A percentile compares a stretch with the other conserved stretches of the same genome.
phyloP scores from a whole-genome alignment of 169 alveolate genomes.

The Plasmodium relictum region DNA sequence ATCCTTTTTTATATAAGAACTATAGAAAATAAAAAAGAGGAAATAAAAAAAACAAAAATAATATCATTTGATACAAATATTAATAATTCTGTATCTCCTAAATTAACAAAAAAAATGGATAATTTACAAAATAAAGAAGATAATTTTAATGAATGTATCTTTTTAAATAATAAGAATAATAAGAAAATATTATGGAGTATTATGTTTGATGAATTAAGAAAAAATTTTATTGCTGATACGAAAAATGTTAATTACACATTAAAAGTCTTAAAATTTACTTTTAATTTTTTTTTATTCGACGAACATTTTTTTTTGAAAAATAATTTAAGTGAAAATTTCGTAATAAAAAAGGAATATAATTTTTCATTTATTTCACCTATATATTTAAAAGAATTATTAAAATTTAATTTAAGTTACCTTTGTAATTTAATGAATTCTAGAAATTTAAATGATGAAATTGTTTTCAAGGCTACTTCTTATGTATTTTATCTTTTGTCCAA shows the following conservation, averaged over 20 bases:
- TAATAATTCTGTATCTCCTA: background rate
- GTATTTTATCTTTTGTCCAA: slow-evolving; percentile 61
- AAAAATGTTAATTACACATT: slow-evolving; percentile 68
- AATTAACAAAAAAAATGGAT: background rate
- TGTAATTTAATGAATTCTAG: slow-evolving; percentile 33
- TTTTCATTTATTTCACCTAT: slow-evolving; percentile 37
- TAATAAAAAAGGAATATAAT: slow-evolving; percentile 23
- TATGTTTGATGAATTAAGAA: slow-evolving; percentile 52
- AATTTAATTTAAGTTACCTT: slow-evolving; percentile 27
- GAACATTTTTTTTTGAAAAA: slow-evolving; percentile 10
- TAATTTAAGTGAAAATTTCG: background rate
- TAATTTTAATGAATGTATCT: slow-evolving; percentile 26
- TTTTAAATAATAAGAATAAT: slow-evolving; percentile 55
- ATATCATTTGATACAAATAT: background rate
- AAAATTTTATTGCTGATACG: slow-evolving; percentile 19
- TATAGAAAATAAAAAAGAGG: slow-evolving; percentile 5
- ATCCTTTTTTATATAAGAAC: slow-evolving; percentile 26
- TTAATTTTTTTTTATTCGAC: slow-evolving; percentile 58
- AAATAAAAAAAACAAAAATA: slow-evolving; percentile 25
- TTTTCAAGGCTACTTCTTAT: slow-evolving; percentile 58
- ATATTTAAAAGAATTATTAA: slow-evolving; percentile 58
- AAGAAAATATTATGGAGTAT: slow-evolving; percentile 54
- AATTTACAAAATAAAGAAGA: background rate
- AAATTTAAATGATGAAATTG: slow-evolving; percentile 31
- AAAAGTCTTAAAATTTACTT: slow-evolving; percentile 47